phyloP scores from a whole-genome alignment of 176 grass and related monocot genomes.

The Calamus simplicifolius region DNA sequence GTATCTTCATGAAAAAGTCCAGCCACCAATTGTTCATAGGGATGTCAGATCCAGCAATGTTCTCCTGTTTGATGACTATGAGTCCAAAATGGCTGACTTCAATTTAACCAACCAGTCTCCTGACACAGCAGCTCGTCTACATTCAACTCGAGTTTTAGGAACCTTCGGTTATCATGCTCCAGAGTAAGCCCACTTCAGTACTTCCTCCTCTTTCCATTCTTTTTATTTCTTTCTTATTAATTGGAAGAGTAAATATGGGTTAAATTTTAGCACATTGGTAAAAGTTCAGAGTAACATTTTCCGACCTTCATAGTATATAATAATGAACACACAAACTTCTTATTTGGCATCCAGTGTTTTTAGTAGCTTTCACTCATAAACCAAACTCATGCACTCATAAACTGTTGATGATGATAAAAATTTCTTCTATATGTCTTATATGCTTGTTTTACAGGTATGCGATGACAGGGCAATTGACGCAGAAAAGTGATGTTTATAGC shows the following conservation, averaged over 20 bases:
- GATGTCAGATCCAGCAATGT: conserved; percentile 58
- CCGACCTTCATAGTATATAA: too few species aligned
- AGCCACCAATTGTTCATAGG: conserved; percentile 44
- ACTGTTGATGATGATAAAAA: too few species aligned
- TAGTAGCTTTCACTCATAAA: too few species aligned
- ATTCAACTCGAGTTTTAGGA: conserved; percentile 48
- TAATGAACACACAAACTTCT: too few species aligned
- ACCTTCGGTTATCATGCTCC: conserved; percentile 61
- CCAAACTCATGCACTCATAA: too few species aligned
- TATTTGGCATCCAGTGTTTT: too few species aligned
- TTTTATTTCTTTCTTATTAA: too few species aligned
- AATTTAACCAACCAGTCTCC: conserved; percentile 38
- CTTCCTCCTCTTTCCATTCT: too few species aligned
- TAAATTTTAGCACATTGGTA: too few species aligned
- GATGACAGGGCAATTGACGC: conserved; percentile 48
- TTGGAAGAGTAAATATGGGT: too few species aligned
- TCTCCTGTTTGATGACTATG: conserved; percentile 41
- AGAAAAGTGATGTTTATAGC: conserved; percentile 50
- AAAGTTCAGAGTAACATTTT: too few species aligned
- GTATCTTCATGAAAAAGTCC: conserved; percentile 55
- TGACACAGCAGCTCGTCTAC: conserved; percentile 33
- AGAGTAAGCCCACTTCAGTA: conserved; percentile 17
- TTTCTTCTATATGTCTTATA: too few species aligned
- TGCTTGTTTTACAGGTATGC: conserved; percentile 26
- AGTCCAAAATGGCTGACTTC: conserved; percentile 50